Evolutionary conservation across 306 rosid genomes (phyloP).

Genomic region (Senna siamea): DNA sequence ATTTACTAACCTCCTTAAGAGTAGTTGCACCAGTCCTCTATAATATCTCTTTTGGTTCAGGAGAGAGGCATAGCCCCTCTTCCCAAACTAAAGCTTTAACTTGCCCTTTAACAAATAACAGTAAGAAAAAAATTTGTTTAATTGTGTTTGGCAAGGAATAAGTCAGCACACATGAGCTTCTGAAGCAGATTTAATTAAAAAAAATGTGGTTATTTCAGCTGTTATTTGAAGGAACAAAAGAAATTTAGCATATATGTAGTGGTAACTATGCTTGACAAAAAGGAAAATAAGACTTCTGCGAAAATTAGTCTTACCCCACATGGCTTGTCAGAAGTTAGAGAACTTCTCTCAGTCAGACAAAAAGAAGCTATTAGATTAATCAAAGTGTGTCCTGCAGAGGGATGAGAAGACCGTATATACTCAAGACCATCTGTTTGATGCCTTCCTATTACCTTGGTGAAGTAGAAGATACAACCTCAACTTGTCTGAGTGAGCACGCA

Average conservation of each 20-base stretch:
- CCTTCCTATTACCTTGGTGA: background rate
- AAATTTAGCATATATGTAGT: background rate
- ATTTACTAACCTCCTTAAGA: background rate
- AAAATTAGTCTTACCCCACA: slow-evolving; percentile 31
- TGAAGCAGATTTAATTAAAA: background rate
- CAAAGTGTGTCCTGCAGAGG: background rate
- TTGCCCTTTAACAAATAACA: background rate
- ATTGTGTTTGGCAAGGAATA: background rate
- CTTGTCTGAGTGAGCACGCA: background rate
- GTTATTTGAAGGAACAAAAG: background rate
- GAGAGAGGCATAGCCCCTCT: slow-evolving; percentile 1
- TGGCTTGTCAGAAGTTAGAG: slow-evolving; percentile 4
- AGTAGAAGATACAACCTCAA: background rate
- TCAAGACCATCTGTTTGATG: background rate
- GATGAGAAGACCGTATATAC: background rate
- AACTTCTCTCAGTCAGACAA: background rate
- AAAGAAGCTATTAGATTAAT: background rate
- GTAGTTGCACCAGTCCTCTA: background rate
- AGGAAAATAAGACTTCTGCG: background rate
- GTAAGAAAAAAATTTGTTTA: background rate
- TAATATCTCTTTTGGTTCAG: background rate
- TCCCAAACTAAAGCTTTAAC: background rate
- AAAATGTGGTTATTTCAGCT: background rate
- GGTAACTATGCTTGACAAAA: background rate
- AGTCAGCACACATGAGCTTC: background rate